Evolutionary conservation across 2,329 filamentous ascomycete genomes (phyloP).

Genomic region (Colletotrichum sp.): DNA sequence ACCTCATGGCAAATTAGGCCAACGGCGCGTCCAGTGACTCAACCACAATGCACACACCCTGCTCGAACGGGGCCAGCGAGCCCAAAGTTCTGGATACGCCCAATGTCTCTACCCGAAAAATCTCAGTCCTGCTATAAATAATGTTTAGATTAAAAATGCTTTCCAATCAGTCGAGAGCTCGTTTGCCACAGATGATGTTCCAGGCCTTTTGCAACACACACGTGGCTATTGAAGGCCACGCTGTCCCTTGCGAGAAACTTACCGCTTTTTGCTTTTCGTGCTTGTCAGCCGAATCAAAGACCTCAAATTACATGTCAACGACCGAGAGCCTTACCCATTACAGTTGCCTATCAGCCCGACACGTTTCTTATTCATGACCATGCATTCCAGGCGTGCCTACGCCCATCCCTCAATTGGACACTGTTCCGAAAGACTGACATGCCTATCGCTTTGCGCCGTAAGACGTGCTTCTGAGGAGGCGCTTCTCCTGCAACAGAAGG

Average conservation of each 20-base stretch:
- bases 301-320: neutral
- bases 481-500: neutral
- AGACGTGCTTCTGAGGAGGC: neutral
- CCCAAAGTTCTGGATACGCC: neutral
- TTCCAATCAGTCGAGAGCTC: neutral
- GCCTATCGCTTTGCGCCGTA: neutral
- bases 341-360: neutral
- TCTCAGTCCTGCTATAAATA: neutral
- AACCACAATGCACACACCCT: neutral
- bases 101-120: neutral
- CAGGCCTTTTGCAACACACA: neutral
- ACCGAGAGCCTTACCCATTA: neutral
- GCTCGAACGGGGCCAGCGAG: neutral
- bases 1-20: neutral
- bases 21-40: neutral
- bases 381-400: neutral
- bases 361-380: neutral
- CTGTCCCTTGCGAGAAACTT: neutral
- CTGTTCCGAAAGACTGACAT: neutral
- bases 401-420: neutral
- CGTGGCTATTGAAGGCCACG: neutral
- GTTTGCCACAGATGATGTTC: neutral
- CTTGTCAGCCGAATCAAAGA: neutral
- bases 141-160: neutral
- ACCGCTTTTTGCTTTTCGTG: neutral